Evolutionary conservation across 2,329 filamentous ascomycete genomes (phyloP).

Genomic region (Fusarium sp.): DNA sequence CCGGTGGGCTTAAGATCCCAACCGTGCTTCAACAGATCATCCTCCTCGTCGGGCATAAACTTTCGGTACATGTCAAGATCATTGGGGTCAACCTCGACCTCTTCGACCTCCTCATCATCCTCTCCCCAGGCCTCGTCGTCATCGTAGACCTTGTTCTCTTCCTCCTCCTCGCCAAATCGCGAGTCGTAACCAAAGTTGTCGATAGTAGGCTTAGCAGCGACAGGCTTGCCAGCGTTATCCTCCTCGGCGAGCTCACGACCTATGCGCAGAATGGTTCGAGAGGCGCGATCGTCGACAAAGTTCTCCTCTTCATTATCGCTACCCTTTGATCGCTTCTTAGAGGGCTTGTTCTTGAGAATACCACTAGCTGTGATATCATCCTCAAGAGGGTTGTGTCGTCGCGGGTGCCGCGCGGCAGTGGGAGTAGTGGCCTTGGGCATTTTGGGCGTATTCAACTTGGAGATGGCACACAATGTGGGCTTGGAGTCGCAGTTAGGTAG

Average conservation of each 20-base stretch:
- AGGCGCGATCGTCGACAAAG: constrained; percentile 89
- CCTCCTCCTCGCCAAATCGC: constrained; percentile 71
- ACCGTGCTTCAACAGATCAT: constrained; percentile 77
- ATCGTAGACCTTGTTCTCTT: constrained; percentile 56
- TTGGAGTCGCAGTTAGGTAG: constrained; percentile 38
- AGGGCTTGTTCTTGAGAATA: constrained; percentile 77
- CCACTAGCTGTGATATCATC: constrained; percentile 82
- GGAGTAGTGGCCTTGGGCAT: constrained; percentile 85
- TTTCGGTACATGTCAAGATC: constrained; percentile 92
- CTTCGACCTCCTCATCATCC: constrained; percentile 77
- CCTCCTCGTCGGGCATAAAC: constrained; percentile 81
- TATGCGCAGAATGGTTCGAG: constrained; percentile 87
- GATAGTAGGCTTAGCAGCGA: constrained; percentile 54
- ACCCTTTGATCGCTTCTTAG: constrained; percentile 75
- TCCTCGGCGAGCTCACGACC: constrained; percentile 90
- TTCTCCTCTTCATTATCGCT: constrained; percentile 70
- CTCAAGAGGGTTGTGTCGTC: constrained; percentile 89
- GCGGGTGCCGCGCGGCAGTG: constrained; percentile 66
- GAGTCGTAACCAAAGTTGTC: constrained; percentile 83
- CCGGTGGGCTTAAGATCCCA: constrained; percentile 61
- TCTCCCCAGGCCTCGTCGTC: constrained; percentile 80
- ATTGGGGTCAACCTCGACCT: constrained; percentile 85
- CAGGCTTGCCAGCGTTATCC: constrained; percentile 61
- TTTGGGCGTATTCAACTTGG: constrained; percentile 43
- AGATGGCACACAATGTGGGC: constrained; percentile 43